A percentile compares a stretch with the other conserved stretches of the same genome.
Evolutionary conservation across 306 rosid genomes (phyloP).

Genomic region (Fragaria ananassa): DNA sequence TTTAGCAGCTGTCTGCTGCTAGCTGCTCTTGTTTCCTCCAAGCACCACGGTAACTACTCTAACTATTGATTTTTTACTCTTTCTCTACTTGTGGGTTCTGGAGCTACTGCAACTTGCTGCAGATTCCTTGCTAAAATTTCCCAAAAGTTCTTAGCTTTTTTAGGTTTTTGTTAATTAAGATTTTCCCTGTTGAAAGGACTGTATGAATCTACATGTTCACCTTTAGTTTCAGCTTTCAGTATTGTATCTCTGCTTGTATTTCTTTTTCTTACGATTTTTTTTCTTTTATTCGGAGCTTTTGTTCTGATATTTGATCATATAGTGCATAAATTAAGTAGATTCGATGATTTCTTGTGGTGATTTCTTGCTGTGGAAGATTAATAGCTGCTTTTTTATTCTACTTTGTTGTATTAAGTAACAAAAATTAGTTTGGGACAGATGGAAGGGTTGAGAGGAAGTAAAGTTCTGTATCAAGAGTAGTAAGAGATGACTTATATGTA

Average conservation of each 20-base stretch:
- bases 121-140: neutral
- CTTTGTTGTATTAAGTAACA: neutral
- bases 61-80: neutral
- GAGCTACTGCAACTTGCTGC: neutral
- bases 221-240: neutral
- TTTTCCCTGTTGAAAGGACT: neutral
- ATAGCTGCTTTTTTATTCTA: neutral
- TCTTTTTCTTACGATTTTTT: no score
- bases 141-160: neutral
- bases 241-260: neutral
- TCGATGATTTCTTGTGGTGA: neutral
- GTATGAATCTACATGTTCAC: neutral
- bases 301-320: neutral
- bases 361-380: neutral
- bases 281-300: neutral
- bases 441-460: neutral
- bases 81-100: neutral
- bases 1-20: slow-evolving; percentile 37
- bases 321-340: neutral
- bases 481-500: neutral
- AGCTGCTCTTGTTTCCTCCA: slow-evolving; percentile 63
- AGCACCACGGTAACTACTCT: slow-evolving; percentile 53
- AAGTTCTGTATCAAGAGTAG: neutral
- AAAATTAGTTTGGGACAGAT: neutral
- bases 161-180: neutral